Evolutionary conservation across 1,284 basidiomycete species (phyloP).

Genomic region (Apiotrichum mycotoxinovorans): DNA sequence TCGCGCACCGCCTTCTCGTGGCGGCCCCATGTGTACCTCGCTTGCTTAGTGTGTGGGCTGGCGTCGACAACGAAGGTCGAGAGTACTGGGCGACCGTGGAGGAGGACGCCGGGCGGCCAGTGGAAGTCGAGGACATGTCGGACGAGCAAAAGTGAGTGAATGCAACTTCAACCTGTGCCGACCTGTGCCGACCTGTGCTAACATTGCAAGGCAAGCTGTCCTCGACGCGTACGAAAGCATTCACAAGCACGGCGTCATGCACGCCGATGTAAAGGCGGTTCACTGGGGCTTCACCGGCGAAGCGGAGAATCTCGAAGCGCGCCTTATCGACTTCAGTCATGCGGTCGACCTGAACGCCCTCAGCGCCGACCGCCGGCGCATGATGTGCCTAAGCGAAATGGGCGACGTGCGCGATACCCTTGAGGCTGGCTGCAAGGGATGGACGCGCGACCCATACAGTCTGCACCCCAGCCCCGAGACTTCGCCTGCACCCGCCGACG

Average conservation of each 20-base stretch:
- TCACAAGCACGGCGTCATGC: conserved; percentile 3
- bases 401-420: conserved; percentile 3
- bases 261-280: conserved; percentile 2
- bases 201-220: conserved; percentile 2
- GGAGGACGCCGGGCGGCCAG: background rate
- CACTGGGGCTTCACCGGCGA: background rate
- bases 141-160: conserved; percentile 6
- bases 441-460: background rate
- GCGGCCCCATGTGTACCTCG: background rate
- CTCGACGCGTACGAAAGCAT: conserved; percentile 3
- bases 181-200: too few species aligned
- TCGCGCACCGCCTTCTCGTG: conserved; percentile 1
- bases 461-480: background rate
- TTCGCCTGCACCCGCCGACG: background rate
- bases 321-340: conserved; percentile 4
- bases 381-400: conserved; percentile 6
- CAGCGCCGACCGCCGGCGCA: background rate
- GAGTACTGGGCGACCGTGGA: conserved; percentile 6
- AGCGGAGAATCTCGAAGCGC: background rate
- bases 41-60: conserved; percentile 2
- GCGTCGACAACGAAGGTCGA: background rate
- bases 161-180: too few species aligned
- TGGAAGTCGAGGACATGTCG: background rate
- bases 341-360: background rate
- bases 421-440: background rate